phyloP scores from a whole-genome alignment of 2,329 filamentous ascomycete species.

The Epichloe aotearoae region DNA sequence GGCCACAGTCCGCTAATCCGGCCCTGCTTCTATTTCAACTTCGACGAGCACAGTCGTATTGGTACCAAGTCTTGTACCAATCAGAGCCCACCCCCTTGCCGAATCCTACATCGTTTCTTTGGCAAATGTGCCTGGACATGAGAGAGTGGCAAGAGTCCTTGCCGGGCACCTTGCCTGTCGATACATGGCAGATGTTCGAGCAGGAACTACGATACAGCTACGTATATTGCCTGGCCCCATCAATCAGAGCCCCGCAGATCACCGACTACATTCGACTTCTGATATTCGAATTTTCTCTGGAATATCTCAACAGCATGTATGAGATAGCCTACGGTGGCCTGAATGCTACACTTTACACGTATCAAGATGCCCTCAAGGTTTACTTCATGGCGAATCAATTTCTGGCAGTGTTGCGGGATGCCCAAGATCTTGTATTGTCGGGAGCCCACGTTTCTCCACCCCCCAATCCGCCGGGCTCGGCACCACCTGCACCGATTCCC shows the following conservation, averaged over 20 bases:
- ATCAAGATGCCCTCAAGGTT: conserved; percentile 74
- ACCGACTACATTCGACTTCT: conserved; percentile 65
- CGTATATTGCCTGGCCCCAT: conserved; percentile 77
- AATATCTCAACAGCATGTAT: conserved; percentile 67
- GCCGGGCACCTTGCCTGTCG: conserved; percentile 48
- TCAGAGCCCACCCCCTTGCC: conserved; percentile 57
- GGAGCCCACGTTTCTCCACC: conserved; percentile 33
- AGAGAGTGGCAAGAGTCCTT: conserved; percentile 70
- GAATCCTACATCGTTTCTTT: conserved; percentile 58
- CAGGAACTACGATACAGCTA: conserved; percentile 85
- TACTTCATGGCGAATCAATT: conserved; percentile 61
- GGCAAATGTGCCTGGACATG: conserved; percentile 65
- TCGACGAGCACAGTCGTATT: conserved; percentile 72
- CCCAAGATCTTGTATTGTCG: conserved; percentile 42
- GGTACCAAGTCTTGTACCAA: conserved; percentile 83
- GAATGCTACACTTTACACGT: conserved; percentile 61
- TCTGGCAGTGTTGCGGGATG: conserved; percentile 44
- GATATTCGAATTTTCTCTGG: conserved; percentile 75
- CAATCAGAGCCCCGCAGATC: conserved; percentile 56
- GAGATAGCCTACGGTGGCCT: conserved; percentile 47
- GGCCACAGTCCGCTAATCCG: conserved; percentile 45
- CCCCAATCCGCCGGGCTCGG: conserved; percentile 31
- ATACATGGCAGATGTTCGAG: conserved; percentile 66
- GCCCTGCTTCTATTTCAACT: conserved; percentile 71
- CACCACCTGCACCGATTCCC: conserved; percentile 40